These are phyloP conservation scores for Nitzschia palea DNA, from an alignment of 108 stramenopile species.

Conservation along the genomic window DNA sequence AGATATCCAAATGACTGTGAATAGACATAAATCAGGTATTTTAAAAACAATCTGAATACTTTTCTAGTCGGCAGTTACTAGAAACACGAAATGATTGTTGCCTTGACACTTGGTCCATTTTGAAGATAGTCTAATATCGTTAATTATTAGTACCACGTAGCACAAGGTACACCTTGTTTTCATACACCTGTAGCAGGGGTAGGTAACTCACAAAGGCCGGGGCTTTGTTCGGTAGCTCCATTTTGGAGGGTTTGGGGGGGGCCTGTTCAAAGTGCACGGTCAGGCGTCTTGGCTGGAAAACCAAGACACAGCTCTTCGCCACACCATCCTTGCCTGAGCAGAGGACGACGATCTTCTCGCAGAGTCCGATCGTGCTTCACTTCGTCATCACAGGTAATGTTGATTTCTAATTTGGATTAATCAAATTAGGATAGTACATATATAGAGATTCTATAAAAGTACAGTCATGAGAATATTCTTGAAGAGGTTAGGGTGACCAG, in stretches of 20 bases:
- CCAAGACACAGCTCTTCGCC: constrained; percentile 39
- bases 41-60: no score
- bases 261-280: constrained; percentile 49
- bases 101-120: no score
- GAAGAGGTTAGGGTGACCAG: no score
- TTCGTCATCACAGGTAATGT: constrained; percentile 47
- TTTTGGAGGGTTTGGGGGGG: constrained; percentile 18
- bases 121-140: no score
- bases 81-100: constrained; percentile 1
- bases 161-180: no score
- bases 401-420: constrained; percentile 43
- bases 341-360: constrained; percentile 40
- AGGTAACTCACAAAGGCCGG: no score
- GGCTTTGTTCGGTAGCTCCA: neutral
- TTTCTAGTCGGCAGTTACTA: no score
- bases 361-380: constrained; percentile 38
- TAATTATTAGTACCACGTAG: no score
- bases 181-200: no score
- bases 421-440: constrained; percentile 43
- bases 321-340: constrained; percentile 22
- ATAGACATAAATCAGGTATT: no score
- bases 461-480: constrained; percentile 31
- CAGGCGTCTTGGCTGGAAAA: constrained; percentile 21
- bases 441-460: constrained; percentile 50
- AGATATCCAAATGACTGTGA: constrained; percentile 21